These are phyloP conservation scores for Carex cristatella DNA, from an alignment of 176 grass and related monocot species.

Conservation along the genomic window DNA sequence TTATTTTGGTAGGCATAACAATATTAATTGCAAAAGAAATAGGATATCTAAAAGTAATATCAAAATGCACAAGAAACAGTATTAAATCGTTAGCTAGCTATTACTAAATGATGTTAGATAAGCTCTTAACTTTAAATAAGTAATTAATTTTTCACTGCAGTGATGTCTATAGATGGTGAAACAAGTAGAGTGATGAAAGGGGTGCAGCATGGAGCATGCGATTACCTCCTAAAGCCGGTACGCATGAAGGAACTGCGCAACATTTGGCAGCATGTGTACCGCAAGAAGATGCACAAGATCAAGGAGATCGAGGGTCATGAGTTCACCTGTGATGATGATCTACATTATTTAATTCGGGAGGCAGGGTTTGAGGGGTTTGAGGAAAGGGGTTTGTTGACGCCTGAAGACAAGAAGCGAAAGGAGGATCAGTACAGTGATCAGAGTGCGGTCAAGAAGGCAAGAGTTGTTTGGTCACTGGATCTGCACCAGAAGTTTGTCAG, in stretches of 20 bases:
- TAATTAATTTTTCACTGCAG: conserved; percentile 52
- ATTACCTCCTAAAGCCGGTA: conserved; percentile 97
- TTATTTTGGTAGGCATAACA: conserved; percentile 8
- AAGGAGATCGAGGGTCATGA: conserved; percentile 81
- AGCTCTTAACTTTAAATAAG: not conserved
- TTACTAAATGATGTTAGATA: not conserved
- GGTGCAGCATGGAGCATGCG: conserved; percentile 94
- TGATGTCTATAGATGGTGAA: conserved; percentile 98
- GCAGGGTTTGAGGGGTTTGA: conserved; percentile 54
- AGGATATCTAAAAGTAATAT: conserved; percentile 10
- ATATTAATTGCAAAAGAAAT: not conserved
- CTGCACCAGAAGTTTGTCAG: conserved; percentile 96
- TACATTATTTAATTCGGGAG: conserved; percentile 52
- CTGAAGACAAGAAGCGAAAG: conserved; percentile 57
- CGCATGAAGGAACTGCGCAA: conserved; percentile 98
- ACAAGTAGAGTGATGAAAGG: conserved; percentile 99
- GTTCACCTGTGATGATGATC: conserved; percentile 61
- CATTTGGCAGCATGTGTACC: conserved; percentile 97
- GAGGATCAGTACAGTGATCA: conserved; percentile 61
- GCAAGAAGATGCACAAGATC: conserved; percentile 94
- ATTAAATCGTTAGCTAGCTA: not conserved
- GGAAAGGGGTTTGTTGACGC: conserved; percentile 48
- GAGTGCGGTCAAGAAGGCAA: conserved; percentile 66
- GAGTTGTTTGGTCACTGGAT: conserved; percentile 98
- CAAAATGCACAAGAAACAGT: not conserved